phyloP scores from a whole-genome alignment of 1,139 yeast species.

The Hansenula sp. region DNA sequence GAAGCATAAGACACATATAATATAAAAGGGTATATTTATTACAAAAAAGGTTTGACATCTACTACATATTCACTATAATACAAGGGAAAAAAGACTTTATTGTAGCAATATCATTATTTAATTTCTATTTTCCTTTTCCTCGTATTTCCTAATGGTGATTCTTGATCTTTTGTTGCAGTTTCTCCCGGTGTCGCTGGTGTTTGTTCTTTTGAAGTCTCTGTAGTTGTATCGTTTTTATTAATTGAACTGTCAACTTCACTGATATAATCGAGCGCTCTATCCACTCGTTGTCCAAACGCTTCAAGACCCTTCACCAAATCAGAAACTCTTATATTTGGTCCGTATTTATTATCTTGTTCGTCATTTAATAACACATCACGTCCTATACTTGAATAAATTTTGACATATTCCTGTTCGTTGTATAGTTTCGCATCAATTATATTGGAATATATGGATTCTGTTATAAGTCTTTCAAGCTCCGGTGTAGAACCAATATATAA shows the following conservation, averaged over 20 bases:
- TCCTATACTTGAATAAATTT: constrained; percentile 19
- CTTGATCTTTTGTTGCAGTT: background rate
- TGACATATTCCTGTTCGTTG: constrained; percentile 14
- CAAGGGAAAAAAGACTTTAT: too few species aligned
- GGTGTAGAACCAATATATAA: constrained; percentile 8
- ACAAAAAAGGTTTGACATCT: background rate
- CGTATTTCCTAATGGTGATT: background rate
- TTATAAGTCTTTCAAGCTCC: constrained; percentile 19
- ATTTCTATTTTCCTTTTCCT: constrained; percentile 6
- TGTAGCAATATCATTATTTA: too few species aligned
- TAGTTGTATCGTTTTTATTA: background rate
- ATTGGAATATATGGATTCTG: constrained; percentile 14
- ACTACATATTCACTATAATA: background rate
- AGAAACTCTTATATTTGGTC: constrained; percentile 4
- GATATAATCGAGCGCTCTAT: constrained; percentile 10
- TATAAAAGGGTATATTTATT: background rate
- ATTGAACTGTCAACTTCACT: background rate
- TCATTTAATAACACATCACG: constrained; percentile 16
- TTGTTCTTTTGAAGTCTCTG: background rate
- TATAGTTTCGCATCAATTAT: constrained; percentile 17
- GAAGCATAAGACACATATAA: constrained; percentile 1
- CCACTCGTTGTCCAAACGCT: constrained; percentile 11
- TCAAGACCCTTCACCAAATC: constrained; percentile 12
- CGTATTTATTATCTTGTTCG: constrained; percentile 11
- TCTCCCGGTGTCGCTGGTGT: background rate